Percentiles rank a stretch among this genome's conserved stretches.
Evolutionary conservation across 495 filamentous ascomycete genomes (phyloP).

Genomic region (Hypoxylon subgilvum): DNA sequence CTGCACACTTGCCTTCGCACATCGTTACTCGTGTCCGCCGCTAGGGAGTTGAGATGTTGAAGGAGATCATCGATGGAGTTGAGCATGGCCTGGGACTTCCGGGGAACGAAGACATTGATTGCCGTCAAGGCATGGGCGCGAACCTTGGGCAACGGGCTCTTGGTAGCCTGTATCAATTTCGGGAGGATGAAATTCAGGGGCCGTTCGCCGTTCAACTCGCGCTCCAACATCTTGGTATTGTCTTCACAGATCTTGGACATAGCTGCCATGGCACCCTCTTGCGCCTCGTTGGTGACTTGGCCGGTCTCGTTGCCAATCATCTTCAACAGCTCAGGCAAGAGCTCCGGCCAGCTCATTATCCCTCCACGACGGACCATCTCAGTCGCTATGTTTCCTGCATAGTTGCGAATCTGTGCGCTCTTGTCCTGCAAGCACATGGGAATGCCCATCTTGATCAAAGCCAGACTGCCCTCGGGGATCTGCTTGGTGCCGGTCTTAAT

Average conservation of each 20-base stretch:
- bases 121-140: slow-evolving; percentile 77
- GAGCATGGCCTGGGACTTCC: slow-evolving; percentile 77
- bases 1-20: slow-evolving; percentile 91
- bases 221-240: slow-evolving; percentile 83
- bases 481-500: slow-evolving; percentile 72
- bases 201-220: slow-evolving; percentile 81
- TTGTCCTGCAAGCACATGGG: slow-evolving; percentile 80
- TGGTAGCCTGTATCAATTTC: slow-evolving; percentile 85
- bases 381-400: slow-evolving; percentile 93
- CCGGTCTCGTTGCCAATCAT: slow-evolving; percentile 76
- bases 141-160: slow-evolving; percentile 73
- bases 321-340: slow-evolving; percentile 78
- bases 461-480: slow-evolving; percentile 70
- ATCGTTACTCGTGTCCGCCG: slow-evolving; percentile 74
- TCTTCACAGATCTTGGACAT: slow-evolving; percentile 96
- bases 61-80: slow-evolving; percentile 79
- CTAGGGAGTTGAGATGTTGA: slow-evolving; percentile 78
- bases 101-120: slow-evolving; percentile 89
- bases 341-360: slow-evolving; percentile 87
- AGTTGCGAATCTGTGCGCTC: slow-evolving; percentile 81
- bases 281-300: slow-evolving; percentile 68
- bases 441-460: slow-evolving; percentile 78
- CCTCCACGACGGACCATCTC: slow-evolving; percentile 86
- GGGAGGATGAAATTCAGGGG: slow-evolving; percentile 90
- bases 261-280: slow-evolving; percentile 93